Base-by-base conservation (phyloP, 495 filamentous ascomycete species). In the Neurospora tetrasperma region DNA sequence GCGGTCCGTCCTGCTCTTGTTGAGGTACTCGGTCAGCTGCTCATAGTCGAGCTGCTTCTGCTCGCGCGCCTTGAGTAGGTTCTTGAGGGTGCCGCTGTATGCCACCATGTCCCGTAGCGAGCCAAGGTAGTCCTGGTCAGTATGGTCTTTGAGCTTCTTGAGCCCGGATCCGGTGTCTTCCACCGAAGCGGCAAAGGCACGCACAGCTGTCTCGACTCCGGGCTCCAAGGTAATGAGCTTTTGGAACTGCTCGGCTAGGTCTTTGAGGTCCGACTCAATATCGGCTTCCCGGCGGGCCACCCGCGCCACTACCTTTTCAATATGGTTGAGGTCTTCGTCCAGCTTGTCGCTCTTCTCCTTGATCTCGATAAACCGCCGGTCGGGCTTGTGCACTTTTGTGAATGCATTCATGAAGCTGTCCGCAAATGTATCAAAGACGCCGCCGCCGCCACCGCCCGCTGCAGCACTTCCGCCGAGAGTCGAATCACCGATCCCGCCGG, bases 361-460 rank as follows among this genome's bases (percentile, higher is more conserved):
- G 48, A 97, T 94, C 77, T 97, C 94, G 75, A 96, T 92, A 82
- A 99, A 99, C 46, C 96, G 91, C 74, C 90, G 91, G 81, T 99
- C 96, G 38, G 94, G 91, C 80, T 97, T 97, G 83, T 97, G 93
- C 5, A 97, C 91, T 77, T 98, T 98, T 74, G 90, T 93, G 77
- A 99, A 98, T 69, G 94, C 94, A 81, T 99, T 99, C 77, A 99
- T 91, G 79, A 98, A 96, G n/a, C 90, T 94, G 79, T 99, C 96
- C 23, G 96, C 92, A 76, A 98, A 91, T 71, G 91, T 93, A 77
- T 99, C 96, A 71, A 99, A 94, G 18, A 98, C 92, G 8, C 93
- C 91, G 18, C 93, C 91, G 18, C 84, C 82, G 68, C 76, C 79
- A 16, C 73, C 73, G 18, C 70, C 73, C 7, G 69, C 68, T 18